Percentiles rank a stretch among this genome's conserved stretches.
These are phyloP conservation scores for Paratinospora sagittata DNA, from an alignment of 164 flowering plant species.

Conservation along the genomic window DNA sequence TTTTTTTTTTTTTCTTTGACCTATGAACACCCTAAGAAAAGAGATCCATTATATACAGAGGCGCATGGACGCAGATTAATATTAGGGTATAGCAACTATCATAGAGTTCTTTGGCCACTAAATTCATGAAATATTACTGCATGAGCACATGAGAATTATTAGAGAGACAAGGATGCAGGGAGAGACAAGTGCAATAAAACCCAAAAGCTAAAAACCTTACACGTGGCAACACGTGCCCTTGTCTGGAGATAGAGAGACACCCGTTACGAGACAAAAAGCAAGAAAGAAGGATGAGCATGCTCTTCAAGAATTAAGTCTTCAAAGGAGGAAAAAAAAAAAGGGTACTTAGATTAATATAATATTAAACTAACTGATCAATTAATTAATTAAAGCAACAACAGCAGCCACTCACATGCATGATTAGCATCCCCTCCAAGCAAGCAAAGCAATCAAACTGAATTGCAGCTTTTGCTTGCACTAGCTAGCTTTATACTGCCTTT, in stretches of 20 bases:
- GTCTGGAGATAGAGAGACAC: not conserved
- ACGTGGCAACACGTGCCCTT: constrained; percentile 8
- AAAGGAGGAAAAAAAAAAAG: not conserved
- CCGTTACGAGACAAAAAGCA: constrained; percentile 1
- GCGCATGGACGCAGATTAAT: too few relatives aligned
- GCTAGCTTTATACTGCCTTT: too few relatives aligned
- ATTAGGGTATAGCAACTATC: too few relatives aligned
- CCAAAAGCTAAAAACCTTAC: not conserved
- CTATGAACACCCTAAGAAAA: too few relatives aligned
- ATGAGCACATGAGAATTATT: too few relatives aligned
- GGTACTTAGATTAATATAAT: not conserved
- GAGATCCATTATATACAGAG: too few relatives aligned
- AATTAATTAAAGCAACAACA: not conserved
- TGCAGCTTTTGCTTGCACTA: too few relatives aligned
- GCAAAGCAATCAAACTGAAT: too few relatives aligned
- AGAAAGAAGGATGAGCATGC: not conserved
- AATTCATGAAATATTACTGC: too few relatives aligned
- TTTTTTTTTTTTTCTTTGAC: too few relatives aligned
- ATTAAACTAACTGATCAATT: not conserved
- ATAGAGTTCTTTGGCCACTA: too few relatives aligned
- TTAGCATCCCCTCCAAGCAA: too few relatives aligned
- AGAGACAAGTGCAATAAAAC: not conserved
- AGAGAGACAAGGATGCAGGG: not conserved
- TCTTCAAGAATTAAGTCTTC: not conserved
- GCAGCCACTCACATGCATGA: not conserved